Base-by-base conservation (phyloP, 441 rosid genomes). In the Melastoma candidum region DNA sequence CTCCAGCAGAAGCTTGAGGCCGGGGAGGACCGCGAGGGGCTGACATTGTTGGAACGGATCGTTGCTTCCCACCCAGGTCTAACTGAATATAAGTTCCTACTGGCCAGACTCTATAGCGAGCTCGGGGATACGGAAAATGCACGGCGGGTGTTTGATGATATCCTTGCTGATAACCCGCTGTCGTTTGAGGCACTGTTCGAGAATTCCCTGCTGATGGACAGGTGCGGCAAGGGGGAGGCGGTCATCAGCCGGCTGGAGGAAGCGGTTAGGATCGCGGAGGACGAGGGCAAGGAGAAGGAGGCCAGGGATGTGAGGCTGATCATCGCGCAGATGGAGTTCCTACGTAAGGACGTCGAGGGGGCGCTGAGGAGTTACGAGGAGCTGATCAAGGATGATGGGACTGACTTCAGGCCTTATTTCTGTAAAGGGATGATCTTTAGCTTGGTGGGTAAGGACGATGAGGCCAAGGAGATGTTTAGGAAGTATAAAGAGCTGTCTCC, bases 181-280 rank as follows among this genome's bases (percentile, higher is more conserved):
- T 85, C 80, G 11, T 92, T 88, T 13, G 94, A 92, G 72, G 95
- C 89, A 1, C 64, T 88, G 57, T 92, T 88, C 46, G 95, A 93
- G 82, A 92, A 82, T 47, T 95, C 97, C 2, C 74, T 92, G 65
- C 61, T 88, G 46, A 88, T 88, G 98, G 95, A 84, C 63, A 68
- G 78, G 32, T 67, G 78, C 2, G 96, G 95, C 55, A 90, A 85
- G 67, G 81, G 96, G 47, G 85, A 82, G 13, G 83, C 77, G 0
- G 97, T 81, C 53, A 57, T 81, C 49, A 66, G 58, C 67, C 79
- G 95, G 74, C 73, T 93, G 56, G 80, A 83, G 54, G 80, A 79
- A 64, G 92, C 94, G 10, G 64, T 84, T 49, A 70, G 71, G 22
- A 60, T 78, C 3, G 95, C 94, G 0, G 72, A 77, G 56, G 82